Conservation (phyloP, 1,284 basidiomycete species). For the Thecaphora thlaspeos region DNA sequence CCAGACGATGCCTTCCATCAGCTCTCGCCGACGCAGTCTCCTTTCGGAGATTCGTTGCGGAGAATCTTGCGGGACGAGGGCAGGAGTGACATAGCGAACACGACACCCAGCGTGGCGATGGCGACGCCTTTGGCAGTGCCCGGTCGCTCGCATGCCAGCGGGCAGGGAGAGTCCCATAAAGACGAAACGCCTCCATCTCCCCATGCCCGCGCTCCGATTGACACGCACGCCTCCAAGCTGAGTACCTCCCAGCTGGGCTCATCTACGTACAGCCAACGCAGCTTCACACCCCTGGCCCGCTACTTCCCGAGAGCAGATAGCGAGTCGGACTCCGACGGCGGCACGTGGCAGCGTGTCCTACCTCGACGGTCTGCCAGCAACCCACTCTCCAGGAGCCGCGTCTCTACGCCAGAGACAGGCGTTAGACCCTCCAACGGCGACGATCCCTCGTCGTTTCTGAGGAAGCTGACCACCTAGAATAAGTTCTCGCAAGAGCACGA, state of each 20-base stretch:
- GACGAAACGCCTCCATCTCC: too few relatives aligned
- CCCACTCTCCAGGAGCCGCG: neutral
- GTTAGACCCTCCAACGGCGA: neutral
- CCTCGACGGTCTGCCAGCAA: conserved; percentile 11
- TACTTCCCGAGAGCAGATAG: neutral
- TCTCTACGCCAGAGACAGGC: neutral
- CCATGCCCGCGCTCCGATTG: too few relatives aligned
- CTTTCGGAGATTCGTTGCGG: neutral
- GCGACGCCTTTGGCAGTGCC: too few relatives aligned
- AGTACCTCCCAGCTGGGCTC: neutral
- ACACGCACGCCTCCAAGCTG: too few relatives aligned
- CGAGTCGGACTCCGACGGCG: conserved; percentile 35
- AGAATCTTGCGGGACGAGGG: too few relatives aligned
- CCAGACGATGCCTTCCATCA: neutral
- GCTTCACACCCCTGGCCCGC: neutral
- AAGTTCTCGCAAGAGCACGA: neutral
- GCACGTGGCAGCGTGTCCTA: conserved; percentile 31
- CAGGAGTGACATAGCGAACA: too few relatives aligned
- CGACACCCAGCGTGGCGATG: too few relatives aligned
- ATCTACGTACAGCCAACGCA: neutral
- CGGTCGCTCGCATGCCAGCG: too few relatives aligned
- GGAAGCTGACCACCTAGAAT: neutral
- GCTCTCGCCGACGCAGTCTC: neutral
- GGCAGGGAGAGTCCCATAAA: too few relatives aligned
- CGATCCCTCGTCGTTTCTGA: neutral